Evolutionary conservation across 108 stramenopile species (phyloP).

Genomic region (Mayamaea pseudoterrestris): DNA sequence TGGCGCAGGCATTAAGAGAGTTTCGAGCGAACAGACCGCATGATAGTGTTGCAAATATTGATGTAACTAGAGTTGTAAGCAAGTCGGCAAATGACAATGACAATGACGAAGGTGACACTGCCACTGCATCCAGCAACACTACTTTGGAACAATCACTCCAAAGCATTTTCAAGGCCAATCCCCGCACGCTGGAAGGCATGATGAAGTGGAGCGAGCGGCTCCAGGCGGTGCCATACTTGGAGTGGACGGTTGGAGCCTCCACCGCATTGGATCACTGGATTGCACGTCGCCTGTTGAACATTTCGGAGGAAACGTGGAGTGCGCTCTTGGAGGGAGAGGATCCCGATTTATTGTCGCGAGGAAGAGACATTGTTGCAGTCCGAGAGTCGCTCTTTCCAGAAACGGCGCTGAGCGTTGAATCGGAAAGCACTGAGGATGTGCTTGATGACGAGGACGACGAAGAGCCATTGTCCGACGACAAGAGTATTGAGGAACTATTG

Average conservation of each 20-base stretch:
- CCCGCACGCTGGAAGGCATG: conserved; percentile 55
- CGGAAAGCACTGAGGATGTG: conserved; percentile 17
- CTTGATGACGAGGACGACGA: conserved; percentile 14
- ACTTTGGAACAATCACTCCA: conserved; percentile 20
- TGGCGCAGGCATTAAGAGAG: background rate
- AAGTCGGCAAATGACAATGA: conserved; percentile 1
- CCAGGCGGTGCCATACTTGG: conserved; percentile 53
- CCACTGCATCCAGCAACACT: conserved; percentile 6
- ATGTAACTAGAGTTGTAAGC: conserved; percentile 2
- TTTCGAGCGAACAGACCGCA: conserved; percentile 2
- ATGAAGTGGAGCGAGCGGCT: conserved; percentile 59
- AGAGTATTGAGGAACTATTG: conserved; percentile 4
- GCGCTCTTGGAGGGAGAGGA: conserved; percentile 60
- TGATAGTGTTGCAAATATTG: conserved; percentile 3
- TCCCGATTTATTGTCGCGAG: conserved; percentile 27
- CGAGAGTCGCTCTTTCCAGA: conserved; percentile 75
- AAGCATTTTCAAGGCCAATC: conserved; percentile 35
- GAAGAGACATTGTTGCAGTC: conserved; percentile 45
- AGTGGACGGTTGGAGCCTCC: conserved; percentile 77
- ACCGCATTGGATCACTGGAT: conserved; percentile 84
- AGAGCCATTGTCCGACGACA: conserved; percentile 7
- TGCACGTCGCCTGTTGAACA: conserved; percentile 49
- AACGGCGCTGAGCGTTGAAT: conserved; percentile 25
- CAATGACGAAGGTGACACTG: conserved; percentile 6
- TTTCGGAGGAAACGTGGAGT: conserved; percentile 66